Evolutionary conservation across 2,329 filamentous ascomycete genomes (phyloP), one percentile per base, ranked within the genome.

Genomic region (Aspergillus sp.): DNA sequence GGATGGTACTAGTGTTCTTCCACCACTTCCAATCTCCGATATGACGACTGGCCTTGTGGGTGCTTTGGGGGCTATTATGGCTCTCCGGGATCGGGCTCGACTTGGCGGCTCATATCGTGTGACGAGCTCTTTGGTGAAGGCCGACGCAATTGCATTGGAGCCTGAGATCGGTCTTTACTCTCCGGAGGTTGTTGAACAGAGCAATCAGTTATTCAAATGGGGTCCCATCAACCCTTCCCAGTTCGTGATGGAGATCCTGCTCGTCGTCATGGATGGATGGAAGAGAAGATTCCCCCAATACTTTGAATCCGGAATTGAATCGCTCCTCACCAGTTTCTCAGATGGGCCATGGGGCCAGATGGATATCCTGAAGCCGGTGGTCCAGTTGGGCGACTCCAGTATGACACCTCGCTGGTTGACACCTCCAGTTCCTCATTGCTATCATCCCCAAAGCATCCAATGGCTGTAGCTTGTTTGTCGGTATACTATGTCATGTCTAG

Each of bases 121-220:
- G 50, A 30, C 40, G 47, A 57, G 30, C 44, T 65, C 61, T 8
- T 51, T 69, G 5, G 54, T 55, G 1, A 57, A 60, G 0, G 54
- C 60, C 13, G 61, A 66, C 40, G 54, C 59, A 0, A 57, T 58
- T 19, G 53, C 61, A 7, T 44, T 68, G 4, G 53, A 54, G 11
- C 46, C 51, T 1, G 61, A 67, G 27, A 53, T 69, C 27, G 62
- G 64, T 0, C 44, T 69, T 4, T 68, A 53, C 52, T 46, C 59
- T 2, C 54, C 40, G 5, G 54, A 56, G 19, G 48, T 58, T n/a
- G 53, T 52, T 7, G 33, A 38, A 26, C 39, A 47, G 36, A 50
- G 42, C 3, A 43, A 37, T 7, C 26, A 50, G n/a, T 39, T 38
- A 5, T 60, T 51, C n/a, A n/a, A 34, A 5, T 40, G 39, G 47